A percentile compares a stretch with the other conserved stretches of the same genome.
phyloP scores from a whole-genome alignment of 257 asterid genomes.

The Jacaranda copaia region DNA sequence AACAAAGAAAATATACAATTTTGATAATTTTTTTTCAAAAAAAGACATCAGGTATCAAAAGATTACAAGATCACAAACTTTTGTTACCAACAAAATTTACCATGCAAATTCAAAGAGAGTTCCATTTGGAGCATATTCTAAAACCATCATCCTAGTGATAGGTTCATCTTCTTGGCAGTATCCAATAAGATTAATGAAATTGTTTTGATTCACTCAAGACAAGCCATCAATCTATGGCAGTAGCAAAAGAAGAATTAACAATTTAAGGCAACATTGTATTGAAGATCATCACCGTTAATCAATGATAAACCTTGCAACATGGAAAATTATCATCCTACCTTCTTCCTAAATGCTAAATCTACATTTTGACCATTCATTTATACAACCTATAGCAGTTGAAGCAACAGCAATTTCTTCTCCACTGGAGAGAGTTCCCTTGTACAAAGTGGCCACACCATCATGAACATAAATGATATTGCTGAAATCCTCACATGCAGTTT shows the following conservation, averaged over 20 bases:
- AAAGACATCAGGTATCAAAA: background rate
- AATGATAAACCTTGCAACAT: background rate
- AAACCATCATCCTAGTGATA: conserved; percentile 95
- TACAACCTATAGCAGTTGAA: conserved; percentile 67
- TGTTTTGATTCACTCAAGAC: conserved; percentile 94
- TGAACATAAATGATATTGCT: conserved; percentile 68
- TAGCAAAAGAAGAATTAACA: conserved; percentile 23
- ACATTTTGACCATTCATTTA: conserved; percentile 78
- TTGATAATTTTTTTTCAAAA: background rate
- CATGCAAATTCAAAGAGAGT: conserved; percentile 83
- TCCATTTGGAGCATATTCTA: conserved; percentile 98
- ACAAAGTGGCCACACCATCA: conserved; percentile 65
- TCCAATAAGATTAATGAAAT: conserved; percentile 83
- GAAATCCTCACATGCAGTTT: conserved; percentile 93
- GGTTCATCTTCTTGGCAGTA: conserved; percentile 93
- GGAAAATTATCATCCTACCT: conserved; percentile 54
- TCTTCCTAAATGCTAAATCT: conserved; percentile 74
- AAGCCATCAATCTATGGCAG: conserved; percentile 65
- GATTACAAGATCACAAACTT: background rate
- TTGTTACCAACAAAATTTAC: conserved; percentile 43
- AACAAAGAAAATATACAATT: conserved; percentile 16
- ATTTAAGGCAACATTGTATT: background rate
- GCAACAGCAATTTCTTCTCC: conserved; percentile 94
- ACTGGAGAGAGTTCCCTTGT: conserved; percentile 92
- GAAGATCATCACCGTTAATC: background rate